phyloP scores from a whole-genome alignment of 2,329 filamentous ascomycete species.

The Ophiostoma piceae region DNA sequence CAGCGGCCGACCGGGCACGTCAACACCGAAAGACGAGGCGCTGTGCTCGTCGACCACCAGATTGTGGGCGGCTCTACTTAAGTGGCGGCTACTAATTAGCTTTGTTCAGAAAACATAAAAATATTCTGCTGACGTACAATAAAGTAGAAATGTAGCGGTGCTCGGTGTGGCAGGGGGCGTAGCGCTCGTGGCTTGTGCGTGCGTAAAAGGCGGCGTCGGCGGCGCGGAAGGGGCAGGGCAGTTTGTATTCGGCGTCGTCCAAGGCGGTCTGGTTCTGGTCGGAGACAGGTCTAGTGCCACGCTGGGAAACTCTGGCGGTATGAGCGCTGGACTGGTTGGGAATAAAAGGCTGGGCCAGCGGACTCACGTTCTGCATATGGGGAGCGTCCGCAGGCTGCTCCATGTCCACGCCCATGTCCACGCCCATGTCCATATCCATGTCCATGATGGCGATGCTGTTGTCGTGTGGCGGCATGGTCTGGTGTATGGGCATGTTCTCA shows the following conservation, averaged over 20 bases:
- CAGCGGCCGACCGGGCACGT: not conserved
- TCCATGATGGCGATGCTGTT: too few species aligned
- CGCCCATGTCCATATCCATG: too few species aligned
- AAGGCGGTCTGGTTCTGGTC: not conserved
- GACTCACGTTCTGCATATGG: not conserved
- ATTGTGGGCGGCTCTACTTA: not conserved
- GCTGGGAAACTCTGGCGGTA: not conserved
- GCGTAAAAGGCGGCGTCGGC: not conserved
- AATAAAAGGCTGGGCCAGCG: not conserved
- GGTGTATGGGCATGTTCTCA: not conserved
- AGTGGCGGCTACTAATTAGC: not conserved
- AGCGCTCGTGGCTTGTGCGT: slow-evolving; percentile 28
- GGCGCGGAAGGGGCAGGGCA: not conserved
- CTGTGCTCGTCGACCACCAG: not conserved
- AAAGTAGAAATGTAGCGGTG: slow-evolving; percentile 36
- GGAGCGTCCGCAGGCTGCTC: not conserved
- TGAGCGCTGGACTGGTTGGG: not conserved
- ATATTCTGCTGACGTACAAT: too few species aligned
- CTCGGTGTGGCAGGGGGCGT: slow-evolving; percentile 33
- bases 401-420: too few species aligned
- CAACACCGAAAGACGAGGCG: not conserved
- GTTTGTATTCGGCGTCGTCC: not conserved
- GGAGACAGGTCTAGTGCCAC: not conserved
- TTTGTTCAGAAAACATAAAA: too few species aligned
- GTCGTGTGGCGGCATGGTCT: not conserved